phyloP scores from a whole-genome alignment of 2,329 filamentous ascomycete species.

The Pseudogymnoascus sp. region DNA sequence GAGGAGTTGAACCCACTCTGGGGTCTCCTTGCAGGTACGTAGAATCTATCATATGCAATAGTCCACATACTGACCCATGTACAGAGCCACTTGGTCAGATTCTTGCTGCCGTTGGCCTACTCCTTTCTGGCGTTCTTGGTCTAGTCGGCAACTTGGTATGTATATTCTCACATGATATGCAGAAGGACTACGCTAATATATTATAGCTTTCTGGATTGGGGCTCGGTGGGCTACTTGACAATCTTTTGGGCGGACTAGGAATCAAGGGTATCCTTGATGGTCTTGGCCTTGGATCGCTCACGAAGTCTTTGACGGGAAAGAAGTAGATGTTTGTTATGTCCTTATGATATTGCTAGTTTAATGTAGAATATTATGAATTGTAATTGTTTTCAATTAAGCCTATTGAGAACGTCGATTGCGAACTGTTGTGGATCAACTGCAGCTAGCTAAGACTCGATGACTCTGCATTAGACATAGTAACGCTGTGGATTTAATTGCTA shows the following conservation, averaged over 20 bases:
- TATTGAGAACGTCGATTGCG: not conserved
- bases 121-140: constrained; percentile 74
- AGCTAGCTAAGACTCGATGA: no score
- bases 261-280: constrained; percentile 66
- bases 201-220: constrained; percentile 53
- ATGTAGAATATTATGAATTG: not conserved
- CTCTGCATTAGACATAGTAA: no score
- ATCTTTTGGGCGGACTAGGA: constrained; percentile 67
- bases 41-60: not conserved
- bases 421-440: not conserved
- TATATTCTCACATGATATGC: constrained; percentile 33
- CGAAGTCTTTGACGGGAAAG: constrained; percentile 37
- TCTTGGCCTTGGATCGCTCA: constrained; percentile 52
- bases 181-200: not conserved
- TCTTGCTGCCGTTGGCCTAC: constrained; percentile 74
- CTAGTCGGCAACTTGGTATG: constrained; percentile 66
- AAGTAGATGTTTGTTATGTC: constrained; percentile 26
- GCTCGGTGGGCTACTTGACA: constrained; percentile 71
- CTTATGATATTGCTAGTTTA: not conserved
- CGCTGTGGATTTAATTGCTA: no score
- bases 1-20: constrained; percentile 90
- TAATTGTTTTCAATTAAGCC: not conserved
- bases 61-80: constrained; percentile 4
- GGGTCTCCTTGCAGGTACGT: constrained; percentile 48
- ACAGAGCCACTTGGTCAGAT: constrained; percentile 88